phyloP scores from a whole-genome alignment of 2,329 filamentous ascomycete species.

The Erysiphe pulchra region DNA sequence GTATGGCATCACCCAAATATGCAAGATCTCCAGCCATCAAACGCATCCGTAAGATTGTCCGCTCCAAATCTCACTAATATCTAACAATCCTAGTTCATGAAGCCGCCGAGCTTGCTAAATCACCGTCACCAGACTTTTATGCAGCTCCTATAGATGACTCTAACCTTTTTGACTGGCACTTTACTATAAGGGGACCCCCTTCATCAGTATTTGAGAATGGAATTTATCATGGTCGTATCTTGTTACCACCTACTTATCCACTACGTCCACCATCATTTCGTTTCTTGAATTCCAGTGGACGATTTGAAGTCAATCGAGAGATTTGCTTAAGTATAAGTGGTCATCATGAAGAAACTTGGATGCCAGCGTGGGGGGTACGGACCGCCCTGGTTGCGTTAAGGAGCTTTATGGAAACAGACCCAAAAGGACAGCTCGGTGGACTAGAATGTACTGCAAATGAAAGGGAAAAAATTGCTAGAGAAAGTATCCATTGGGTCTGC shows the following conservation, averaged over 20 bases:
- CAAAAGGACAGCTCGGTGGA: conserved; percentile 70
- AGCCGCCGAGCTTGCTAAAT: conserved; percentile 58
- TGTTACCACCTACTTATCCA: conserved; percentile 71
- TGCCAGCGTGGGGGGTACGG: conserved; percentile 88
- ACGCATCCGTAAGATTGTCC: conserved; percentile 39
- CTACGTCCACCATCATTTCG: conserved; percentile 86
- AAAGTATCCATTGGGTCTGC: conserved; percentile 43
- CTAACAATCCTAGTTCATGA: conserved; percentile 41
- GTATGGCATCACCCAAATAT: conserved; percentile 15
- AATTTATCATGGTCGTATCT: conserved; percentile 87
- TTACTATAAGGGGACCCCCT: conserved; percentile 79
- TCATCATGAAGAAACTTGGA: conserved; percentile 96
- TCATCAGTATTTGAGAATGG: conserved; percentile 34
- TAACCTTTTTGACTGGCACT: conserved; percentile 97
- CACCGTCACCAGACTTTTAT: conserved; percentile 64
- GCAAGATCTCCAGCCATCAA: conserved; percentile 64
- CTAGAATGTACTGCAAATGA: conserved; percentile 49
- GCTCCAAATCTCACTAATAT: conserved; percentile 1
- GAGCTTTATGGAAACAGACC: conserved; percentile 81
- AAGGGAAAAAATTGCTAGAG: conserved; percentile 39
- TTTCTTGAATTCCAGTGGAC: conserved; percentile 72
- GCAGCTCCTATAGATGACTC: conserved; percentile 56
- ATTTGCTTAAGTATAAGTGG: conserved; percentile 87
- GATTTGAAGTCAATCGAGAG: conserved; percentile 90
- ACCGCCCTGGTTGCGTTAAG: conserved; percentile 62